phyloP scores from a whole-genome alignment of 176 grass and related monocot genomes.

The Pontederia crassipes region DNA sequence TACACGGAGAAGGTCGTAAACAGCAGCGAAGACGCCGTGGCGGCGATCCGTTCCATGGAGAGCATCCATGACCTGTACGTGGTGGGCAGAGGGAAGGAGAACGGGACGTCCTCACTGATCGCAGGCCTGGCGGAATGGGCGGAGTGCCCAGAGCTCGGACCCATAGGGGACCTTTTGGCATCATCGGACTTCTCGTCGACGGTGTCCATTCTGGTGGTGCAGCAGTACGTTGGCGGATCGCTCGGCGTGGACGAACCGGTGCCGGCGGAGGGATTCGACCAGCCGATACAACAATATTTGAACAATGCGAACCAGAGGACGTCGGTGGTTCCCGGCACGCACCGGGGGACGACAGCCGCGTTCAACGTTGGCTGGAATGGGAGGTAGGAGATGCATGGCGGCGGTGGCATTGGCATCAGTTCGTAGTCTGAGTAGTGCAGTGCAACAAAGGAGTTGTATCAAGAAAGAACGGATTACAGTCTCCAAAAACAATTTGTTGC shows the following conservation, averaged over 20 bases:
- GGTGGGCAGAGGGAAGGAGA: slow-evolving; percentile 39
- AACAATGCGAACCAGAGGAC: too few relatives aligned
- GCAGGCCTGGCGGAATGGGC: slow-evolving; percentile 43
- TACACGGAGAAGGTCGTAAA: slow-evolving; percentile 51
- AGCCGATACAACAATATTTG: too few relatives aligned
- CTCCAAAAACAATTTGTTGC: too few relatives aligned
- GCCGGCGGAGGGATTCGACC: too few relatives aligned
- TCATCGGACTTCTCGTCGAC: slow-evolving; percentile 32
- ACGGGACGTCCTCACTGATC: slow-evolving; percentile 31
- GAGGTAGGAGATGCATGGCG: too few relatives aligned
- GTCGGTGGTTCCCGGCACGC: too few relatives aligned
- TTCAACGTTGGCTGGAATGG: too few relatives aligned
- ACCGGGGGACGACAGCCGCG: too few relatives aligned
- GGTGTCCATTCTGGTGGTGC: slow-evolving; percentile 47
- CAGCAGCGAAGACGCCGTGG: slow-evolving; percentile 47
- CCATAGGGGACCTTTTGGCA: slow-evolving; percentile 54
- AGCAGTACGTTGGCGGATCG: slow-evolving; percentile 30
- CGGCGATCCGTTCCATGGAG: slow-evolving; percentile 35
- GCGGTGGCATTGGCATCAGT: too few relatives aligned
- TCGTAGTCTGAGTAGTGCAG: too few relatives aligned
- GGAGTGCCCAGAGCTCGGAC: slow-evolving; percentile 57
- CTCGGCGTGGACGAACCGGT: background rate
- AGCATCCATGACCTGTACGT: slow-evolving; percentile 41
- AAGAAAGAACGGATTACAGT: too few relatives aligned
- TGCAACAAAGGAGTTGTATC: too few relatives aligned